Conservation (phyloP, 1,139 yeast species). For the Suhomyces terraborum region DNA sequence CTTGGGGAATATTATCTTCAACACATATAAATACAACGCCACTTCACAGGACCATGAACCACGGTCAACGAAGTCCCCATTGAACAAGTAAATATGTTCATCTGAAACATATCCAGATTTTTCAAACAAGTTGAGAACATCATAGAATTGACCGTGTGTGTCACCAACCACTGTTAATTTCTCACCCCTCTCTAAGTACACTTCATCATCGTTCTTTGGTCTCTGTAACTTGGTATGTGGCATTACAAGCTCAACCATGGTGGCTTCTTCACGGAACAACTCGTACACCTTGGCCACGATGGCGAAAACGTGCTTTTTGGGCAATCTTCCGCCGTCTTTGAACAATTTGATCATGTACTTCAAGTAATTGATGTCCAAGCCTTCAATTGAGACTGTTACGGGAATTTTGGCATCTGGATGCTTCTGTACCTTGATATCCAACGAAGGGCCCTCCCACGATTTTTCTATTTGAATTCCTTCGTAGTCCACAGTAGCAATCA, state of each 20-base stretch:
- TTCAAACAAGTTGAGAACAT: slow-evolving; percentile 75
- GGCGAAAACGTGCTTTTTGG: slow-evolving; percentile 82
- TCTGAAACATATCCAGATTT: slow-evolving; percentile 68
- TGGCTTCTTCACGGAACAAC: slow-evolving; percentile 63
- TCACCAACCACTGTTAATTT: slow-evolving; percentile 91
- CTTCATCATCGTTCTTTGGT: slow-evolving; percentile 23
- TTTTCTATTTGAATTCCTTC: slow-evolving; percentile 57
- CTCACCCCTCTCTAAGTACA: slow-evolving; percentile 30
- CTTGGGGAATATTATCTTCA: slow-evolving; percentile 78
- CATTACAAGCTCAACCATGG: slow-evolving; percentile 72
- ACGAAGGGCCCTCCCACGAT: slow-evolving; percentile 64
- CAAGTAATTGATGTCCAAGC: slow-evolving; percentile 54
- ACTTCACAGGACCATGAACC: slow-evolving; percentile 99
- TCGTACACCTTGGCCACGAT: slow-evolving; percentile 74
- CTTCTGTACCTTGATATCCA: slow-evolving; percentile 42
- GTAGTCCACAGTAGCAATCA: slow-evolving; percentile 47
- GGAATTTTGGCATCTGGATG: slow-evolving; percentile 18
- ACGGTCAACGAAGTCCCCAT: slow-evolving; percentile 97
- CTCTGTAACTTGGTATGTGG: slow-evolving; percentile 32
- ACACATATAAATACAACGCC: slow-evolving; percentile 75
- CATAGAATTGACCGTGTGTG: slow-evolving; percentile 96
- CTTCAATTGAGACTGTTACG: slow-evolving; percentile 31
- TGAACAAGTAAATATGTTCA: slow-evolving; percentile 80
- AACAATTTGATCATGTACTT: slow-evolving; percentile 66
- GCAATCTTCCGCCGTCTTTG: slow-evolving; percentile 70